Evolutionary conservation across 805 yeast species (phyloP).

Genomic region (Dipodascopsis uninucleata): DNA sequence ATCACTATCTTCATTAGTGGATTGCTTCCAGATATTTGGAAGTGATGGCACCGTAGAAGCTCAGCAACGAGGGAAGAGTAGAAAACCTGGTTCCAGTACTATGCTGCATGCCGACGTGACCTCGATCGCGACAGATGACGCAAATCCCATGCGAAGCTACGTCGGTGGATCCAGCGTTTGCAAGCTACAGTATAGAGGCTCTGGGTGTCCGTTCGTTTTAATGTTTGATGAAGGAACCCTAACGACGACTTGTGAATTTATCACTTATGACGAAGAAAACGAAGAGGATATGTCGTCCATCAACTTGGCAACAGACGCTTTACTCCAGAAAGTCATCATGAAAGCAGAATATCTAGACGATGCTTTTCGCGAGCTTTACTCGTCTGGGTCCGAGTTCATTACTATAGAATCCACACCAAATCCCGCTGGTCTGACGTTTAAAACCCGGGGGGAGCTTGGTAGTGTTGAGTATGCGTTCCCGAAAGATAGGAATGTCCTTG

Average conservation of each 20-base stretch:
- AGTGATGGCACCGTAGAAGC: too few species aligned
- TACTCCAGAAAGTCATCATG: constrained; percentile 13
- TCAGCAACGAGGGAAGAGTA: too few species aligned
- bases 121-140: too few species aligned
- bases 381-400: constrained; percentile 17
- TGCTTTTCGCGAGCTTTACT: constrained; percentile 23
- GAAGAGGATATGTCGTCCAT: constrained; percentile 13
- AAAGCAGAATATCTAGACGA: constrained; percentile 14
- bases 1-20: constrained; percentile 18
- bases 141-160: neutral
- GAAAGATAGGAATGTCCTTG: constrained; percentile 13
- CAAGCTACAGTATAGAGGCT: constrained; percentile 16
- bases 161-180: constrained; percentile 17
- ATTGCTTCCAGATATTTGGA: constrained; percentile 25
- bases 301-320: constrained; percentile 14
- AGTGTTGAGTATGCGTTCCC: constrained; percentile 14
- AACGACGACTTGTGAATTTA: constrained; percentile 29
- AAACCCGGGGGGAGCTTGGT: constrained; percentile 17
- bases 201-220: constrained; percentile 20
- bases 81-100: too few species aligned
- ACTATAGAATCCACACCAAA: constrained; percentile 2
- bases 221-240: constrained; percentile 26
- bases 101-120: too few species aligned
- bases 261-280: constrained; percentile 22
- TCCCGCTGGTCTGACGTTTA: constrained; percentile 2